Percentiles rank a stretch among this genome's conserved stretches.
Evolutionary conservation across 1,139 yeast species (phyloP).

Genomic region (Hemisphaericaspora xylanilytica): DNA sequence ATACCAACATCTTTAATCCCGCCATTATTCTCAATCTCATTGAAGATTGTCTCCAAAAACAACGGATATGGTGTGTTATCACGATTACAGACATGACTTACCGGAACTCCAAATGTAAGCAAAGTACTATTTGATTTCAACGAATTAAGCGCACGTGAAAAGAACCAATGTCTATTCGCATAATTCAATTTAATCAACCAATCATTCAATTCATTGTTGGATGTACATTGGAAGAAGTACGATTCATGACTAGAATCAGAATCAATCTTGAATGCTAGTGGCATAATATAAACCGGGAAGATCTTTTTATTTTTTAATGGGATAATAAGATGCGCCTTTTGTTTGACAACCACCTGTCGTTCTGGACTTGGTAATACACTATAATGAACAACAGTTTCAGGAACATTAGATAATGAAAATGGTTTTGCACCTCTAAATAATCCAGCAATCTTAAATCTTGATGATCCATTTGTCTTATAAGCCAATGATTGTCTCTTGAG

Average conservation of each 20-base stretch:
- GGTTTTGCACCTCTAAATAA: conserved; percentile 40
- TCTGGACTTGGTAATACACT: conserved; percentile 60
- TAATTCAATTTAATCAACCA: conserved; percentile 62
- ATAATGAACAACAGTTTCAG: conserved; percentile 53
- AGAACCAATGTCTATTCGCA: conserved; percentile 58
- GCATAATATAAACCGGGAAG: conserved; percentile 54
- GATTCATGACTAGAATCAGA: conserved; percentile 52
- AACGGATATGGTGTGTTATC: conserved; percentile 63
- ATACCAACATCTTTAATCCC: conserved; percentile 89
- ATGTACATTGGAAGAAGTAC: conserved; percentile 65
- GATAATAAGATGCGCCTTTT: conserved; percentile 54
- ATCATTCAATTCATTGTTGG: conserved; percentile 63
- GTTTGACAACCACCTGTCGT: conserved; percentile 38
- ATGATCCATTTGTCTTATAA: conserved; percentile 38
- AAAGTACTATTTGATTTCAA: conserved; percentile 23
- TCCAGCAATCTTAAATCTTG: conserved; percentile 47
- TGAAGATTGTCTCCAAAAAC: conserved; percentile 62
- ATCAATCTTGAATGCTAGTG: conserved; percentile 61
- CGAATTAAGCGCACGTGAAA: conserved; percentile 39
- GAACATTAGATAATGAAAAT: conserved; percentile 27
- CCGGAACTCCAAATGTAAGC: conserved; percentile 85
- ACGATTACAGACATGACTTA: conserved; percentile 69
- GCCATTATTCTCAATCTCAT: conserved; percentile 78
- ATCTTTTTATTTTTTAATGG: conserved; percentile 51
- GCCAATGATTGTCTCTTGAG: conserved; percentile 42